Conservation (phyloP, 1,284 basidiomycete genomes). For the Omphalotus olearius region DNA sequence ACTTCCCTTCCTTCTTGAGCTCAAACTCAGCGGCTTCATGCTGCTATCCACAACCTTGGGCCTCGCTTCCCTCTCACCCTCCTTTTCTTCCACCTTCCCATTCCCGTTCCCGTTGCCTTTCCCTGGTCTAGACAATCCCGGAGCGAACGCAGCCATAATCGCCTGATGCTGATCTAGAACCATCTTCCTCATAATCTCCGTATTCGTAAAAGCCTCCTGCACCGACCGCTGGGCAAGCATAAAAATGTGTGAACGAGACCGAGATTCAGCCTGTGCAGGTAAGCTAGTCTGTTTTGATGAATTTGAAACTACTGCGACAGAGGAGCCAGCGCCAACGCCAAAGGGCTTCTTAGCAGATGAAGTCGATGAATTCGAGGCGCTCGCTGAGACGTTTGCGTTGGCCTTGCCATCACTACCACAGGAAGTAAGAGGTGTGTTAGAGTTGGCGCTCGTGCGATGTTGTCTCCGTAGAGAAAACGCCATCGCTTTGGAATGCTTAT, state of each 20-base stretch:
- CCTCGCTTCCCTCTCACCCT: background rate
- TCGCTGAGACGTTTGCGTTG: background rate
- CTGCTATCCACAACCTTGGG: no score
- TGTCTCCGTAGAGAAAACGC: constrained; percentile 14
- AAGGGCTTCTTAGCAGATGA: background rate
- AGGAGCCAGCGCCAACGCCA: no score
- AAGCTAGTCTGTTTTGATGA: background rate
- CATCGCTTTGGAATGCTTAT: constrained; percentile 12
- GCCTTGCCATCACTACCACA: background rate
- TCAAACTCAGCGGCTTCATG: no score
- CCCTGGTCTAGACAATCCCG: constrained; percentile 32
- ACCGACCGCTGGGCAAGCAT: constrained; percentile 7
- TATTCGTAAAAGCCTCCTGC: constrained; percentile 5
- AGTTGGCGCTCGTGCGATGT: background rate
- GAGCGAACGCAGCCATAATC: constrained; percentile 1
- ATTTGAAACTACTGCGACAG: no score
- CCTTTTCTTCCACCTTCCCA: background rate
- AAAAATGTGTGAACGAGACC: constrained; percentile 2
- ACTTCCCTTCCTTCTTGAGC: background rate
- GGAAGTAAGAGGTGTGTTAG: background rate
- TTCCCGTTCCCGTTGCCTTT: background rate
- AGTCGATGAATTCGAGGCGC: background rate
- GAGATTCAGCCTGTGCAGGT: background rate
- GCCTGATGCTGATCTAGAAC: constrained; percentile 7
- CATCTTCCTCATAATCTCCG: constrained; percentile 1